Percentiles rank a stretch among this genome's conserved stretches.
Conservation (phyloP, 345 rosid genomes). For the Salix koriyanagi region DNA sequence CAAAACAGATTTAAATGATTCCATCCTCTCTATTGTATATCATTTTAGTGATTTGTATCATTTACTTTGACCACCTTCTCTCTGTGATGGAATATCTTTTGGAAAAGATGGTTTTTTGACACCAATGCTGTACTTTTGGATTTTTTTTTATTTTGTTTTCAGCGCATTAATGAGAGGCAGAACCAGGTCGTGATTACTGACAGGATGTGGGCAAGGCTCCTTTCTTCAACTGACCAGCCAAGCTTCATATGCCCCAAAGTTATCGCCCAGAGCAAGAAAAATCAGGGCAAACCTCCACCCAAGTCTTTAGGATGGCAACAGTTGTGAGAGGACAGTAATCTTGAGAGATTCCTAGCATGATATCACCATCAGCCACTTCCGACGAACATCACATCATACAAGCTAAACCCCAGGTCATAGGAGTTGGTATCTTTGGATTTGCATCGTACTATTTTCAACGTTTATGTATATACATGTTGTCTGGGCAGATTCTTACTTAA, state of each 20-base stretch:
- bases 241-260: conserved; percentile 47
- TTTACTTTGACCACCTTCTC: neutral
- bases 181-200: conserved; percentile 65
- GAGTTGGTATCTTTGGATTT: too few species aligned
- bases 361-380: neutral
- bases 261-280: conserved; percentile 10
- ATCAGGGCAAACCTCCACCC: conserved; percentile 9
- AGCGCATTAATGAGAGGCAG: conserved; percentile 60
- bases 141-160: neutral
- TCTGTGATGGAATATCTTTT: neutral
- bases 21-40: too few species aligned
- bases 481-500: too few species aligned
- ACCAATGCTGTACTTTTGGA: neutral
- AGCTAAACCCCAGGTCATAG: neutral
- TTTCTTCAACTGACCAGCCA: conserved; percentile 75
- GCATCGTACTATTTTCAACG: too few species aligned
- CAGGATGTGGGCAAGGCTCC: conserved; percentile 81
- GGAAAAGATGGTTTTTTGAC: neutral
- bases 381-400: neutral
- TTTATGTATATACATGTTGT: too few species aligned
- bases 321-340: neutral
- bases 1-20: too few species aligned
- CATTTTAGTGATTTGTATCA: too few species aligned
- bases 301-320: conserved; percentile 6
- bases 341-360: neutral